Base-by-base conservation (phyloP, 192 early-diverging fungal genomes). In the Dispira simplex region DNA sequence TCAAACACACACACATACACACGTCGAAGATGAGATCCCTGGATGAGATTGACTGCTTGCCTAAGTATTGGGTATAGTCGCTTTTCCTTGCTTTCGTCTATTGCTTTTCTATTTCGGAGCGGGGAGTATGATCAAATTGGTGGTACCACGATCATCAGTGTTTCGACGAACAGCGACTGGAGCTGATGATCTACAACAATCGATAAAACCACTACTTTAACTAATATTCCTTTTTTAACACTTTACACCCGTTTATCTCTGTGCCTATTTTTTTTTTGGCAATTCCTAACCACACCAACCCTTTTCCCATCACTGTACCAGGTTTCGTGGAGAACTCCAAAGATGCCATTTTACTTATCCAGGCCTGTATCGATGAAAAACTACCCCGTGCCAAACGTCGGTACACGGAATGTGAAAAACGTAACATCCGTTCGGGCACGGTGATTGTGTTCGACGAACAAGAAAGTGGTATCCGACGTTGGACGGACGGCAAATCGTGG, bases 381-480 rank as follows among this genome's bases (percentile, higher is more conserved):
- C 62, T 91, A 25, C 82, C 84, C 13, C 83, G 80, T 57, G 79
- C 91, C 45, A 73, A 76, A 27, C 74, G 85, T n/a, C 76, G 90
- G 21, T 76, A 90, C 10, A 83, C 85, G 64, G 87, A 89, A 28
- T 70, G 73, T 57, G 87, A 92, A 64, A 81, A 86, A 65, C 77
- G 78, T 51, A 75, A 79, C 48, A 85, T 92, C 49, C 66, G 73
- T 53, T 85, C 82, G 14, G 90, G 90, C 39, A 84, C 85, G 4
- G 78, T 91, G n/a, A 85, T 90, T 47, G 85, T 92, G 46, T 92
- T 90, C 76, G 85, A 91, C 66, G 89, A 92, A 72, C 75, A 81
- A 57, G 87, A 90, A 66, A 84, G 84, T 45, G 83, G 84, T 8
- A 89, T 91, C 73, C 89, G 88, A 70, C 77, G 90, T 21, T 93